A percentile compares a stretch with the other conserved stretches of the same genome.
Evolutionary conservation across 1,284 basidiomycete species (phyloP).

Genomic region (Ceratobasidium theobromae): DNA sequence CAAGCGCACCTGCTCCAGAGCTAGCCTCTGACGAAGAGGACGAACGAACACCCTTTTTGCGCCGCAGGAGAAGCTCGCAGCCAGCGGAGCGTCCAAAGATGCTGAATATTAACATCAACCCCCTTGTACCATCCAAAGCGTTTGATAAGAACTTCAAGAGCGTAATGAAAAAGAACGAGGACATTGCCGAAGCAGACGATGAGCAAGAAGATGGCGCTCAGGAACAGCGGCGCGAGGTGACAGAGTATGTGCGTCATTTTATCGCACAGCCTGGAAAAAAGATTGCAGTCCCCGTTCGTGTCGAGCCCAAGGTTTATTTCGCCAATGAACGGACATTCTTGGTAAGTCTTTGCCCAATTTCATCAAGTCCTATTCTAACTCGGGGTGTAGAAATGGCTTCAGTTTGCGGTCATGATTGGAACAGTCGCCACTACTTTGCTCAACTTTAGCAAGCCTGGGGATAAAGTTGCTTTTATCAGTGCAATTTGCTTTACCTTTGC

Average conservation of each 20-base stretch:
- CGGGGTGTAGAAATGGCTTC: constrained; percentile 79
- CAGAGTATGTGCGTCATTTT: constrained; percentile 69
- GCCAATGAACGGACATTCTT: constrained; percentile 92
- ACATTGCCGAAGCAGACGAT: constrained; percentile 44
- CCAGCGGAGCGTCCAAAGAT: constrained; percentile 44
- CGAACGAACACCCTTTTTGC: constrained; percentile 50
- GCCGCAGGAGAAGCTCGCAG: constrained; percentile 38
- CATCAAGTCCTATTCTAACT: constrained; percentile 32
- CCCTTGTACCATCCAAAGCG: constrained; percentile 74
- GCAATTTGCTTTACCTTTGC: constrained; percentile 86
- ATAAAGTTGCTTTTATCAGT: constrained; percentile 77
- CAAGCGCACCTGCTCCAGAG: constrained; percentile 42
- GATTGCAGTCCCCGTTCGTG: constrained; percentile 88
- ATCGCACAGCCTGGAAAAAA: constrained; percentile 83
- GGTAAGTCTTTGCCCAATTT: constrained; percentile 50
- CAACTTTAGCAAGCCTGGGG: constrained; percentile 81
- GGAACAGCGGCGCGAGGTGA: constrained; percentile 40
- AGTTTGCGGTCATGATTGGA: constrained; percentile 86
- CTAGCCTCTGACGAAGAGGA: constrained; percentile 43
- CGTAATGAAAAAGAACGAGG: constrained; percentile 46
- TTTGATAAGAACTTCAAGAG: constrained; percentile 80
- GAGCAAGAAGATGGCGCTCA: constrained; percentile 44
- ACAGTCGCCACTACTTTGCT: constrained; percentile 87
- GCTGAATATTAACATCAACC: constrained; percentile 81
- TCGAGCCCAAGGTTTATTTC: constrained; percentile 98